Conservation (phyloP, 768 basidiomycete genomes). For the Phanerochaete sordida region DNA sequence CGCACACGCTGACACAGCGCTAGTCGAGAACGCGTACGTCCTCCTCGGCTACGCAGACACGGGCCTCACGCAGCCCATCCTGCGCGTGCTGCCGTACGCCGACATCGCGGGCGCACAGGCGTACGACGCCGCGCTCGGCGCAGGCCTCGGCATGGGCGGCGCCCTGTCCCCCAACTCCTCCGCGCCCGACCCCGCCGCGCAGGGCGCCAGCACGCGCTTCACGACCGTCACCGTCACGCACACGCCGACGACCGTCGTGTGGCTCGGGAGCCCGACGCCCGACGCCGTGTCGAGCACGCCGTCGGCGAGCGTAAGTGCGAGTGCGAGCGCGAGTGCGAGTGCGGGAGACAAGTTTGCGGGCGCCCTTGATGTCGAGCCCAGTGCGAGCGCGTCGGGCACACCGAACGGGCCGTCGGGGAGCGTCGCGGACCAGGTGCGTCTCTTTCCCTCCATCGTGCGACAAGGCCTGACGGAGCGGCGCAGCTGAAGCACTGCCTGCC, state of each 20-base stretch:
- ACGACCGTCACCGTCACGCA: conserved; percentile 9
- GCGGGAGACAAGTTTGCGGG: neutral
- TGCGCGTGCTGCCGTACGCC: conserved; percentile 2
- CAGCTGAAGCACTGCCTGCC: conserved; percentile 12
- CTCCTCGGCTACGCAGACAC: conserved; percentile 1
- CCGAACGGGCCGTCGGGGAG: conserved; percentile 3
- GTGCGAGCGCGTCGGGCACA: neutral
- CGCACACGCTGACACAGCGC: neutral
- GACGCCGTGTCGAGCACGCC: neutral
- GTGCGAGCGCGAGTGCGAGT: neutral
- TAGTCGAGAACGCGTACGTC: conserved; percentile 11
- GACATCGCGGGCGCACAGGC: neutral
- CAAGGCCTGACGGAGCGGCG: neutral
- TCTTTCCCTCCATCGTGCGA: neutral
- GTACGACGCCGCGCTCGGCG: neutral
- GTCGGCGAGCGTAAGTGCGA: neutral
- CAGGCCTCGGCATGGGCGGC: neutral
- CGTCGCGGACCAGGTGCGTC: conserved; percentile 7
- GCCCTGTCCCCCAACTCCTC: too few relatives aligned
- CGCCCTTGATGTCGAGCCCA: conserved; percentile 1
- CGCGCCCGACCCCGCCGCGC: neutral
- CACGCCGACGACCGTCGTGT: conserved; percentile 9
- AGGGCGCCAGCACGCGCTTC: neutral
- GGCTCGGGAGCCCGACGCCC: neutral
- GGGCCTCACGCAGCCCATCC: neutral